Evolutionary conservation across 2,329 filamentous ascomycete species (phyloP).

Genomic region (Phaeosphaeriaceae sp.): DNA sequence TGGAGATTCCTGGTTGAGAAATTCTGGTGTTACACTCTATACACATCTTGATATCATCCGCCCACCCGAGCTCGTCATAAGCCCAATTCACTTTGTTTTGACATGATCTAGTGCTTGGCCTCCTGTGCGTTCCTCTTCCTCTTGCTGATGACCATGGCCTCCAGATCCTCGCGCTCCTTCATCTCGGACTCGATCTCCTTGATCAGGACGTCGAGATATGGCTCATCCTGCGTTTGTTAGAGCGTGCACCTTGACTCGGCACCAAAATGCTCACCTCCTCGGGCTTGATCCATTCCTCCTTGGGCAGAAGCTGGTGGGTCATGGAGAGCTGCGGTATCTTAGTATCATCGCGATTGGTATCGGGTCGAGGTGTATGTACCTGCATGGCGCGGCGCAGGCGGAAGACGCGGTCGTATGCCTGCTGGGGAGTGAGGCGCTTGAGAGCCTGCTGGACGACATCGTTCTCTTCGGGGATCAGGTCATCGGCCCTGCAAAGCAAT

Average conservation of each 20-base stretch:
- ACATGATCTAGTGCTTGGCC: conserved; percentile 30
- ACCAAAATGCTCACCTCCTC: conserved; percentile 61
- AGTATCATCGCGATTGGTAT: conserved; percentile 9
- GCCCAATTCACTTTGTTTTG: conserved; percentile 21
- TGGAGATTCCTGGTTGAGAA: conserved; percentile 2
- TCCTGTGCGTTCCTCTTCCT: conserved; percentile 38
- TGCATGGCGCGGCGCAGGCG: conserved; percentile 95
- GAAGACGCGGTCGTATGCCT: conserved; percentile 96
- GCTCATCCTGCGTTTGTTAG: conserved; percentile 62
- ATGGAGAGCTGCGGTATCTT: conserved; percentile 64
- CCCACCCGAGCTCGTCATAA: conserved; percentile 13
- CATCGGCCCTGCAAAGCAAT: conserved; percentile 75
- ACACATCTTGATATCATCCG: conserved; percentile 34
- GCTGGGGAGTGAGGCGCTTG: conserved; percentile 87
- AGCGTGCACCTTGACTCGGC: background rate
- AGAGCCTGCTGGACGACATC: conserved; percentile 85
- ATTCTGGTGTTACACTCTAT: conserved; percentile 51
- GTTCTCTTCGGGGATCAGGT: conserved; percentile 92
- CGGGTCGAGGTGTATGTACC: conserved; percentile 54
- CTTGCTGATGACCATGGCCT: conserved; percentile 67
- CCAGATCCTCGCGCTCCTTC: conserved; percentile 72
- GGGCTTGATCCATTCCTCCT: conserved; percentile 71
- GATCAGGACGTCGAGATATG: conserved; percentile 73
- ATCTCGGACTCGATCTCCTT: conserved; percentile 71
- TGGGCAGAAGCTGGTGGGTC: conserved; percentile 69